These are phyloP conservation scores for Raphanus hybrid DNA, from an alignment of 441 rosid genomes.

Conservation along the genomic window DNA sequence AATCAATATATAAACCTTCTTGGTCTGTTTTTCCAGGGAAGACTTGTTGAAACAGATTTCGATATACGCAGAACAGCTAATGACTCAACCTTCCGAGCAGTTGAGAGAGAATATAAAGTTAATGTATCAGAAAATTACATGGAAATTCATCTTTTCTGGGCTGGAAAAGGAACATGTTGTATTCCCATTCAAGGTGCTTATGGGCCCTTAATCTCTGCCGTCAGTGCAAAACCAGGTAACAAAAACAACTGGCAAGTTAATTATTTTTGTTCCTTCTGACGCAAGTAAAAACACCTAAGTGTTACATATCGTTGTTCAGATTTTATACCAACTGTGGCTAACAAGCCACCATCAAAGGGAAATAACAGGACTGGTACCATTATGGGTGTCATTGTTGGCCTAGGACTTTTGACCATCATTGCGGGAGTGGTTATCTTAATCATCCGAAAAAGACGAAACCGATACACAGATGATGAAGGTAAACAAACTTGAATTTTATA, in stretches of 20 bases:
- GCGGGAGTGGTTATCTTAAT: slow-evolving; percentile 37
- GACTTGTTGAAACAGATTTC: slow-evolving; percentile 29
- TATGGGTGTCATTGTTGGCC: slow-evolving; percentile 61
- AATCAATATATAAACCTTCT: no score
- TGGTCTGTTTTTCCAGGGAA: slow-evolving; percentile 17
- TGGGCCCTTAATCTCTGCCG: slow-evolving; percentile 65
- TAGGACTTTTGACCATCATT: slow-evolving; percentile 49
- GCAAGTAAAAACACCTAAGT: slow-evolving; percentile 16
- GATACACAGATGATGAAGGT: slow-evolving; percentile 59
- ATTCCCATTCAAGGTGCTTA: slow-evolving; percentile 58
- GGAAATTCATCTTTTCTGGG: slow-evolving; percentile 73
- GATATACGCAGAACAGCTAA: slow-evolving; percentile 34
- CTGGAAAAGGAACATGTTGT: slow-evolving; percentile 81
- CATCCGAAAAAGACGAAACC: slow-evolving; percentile 45
- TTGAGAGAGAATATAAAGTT: slow-evolving; percentile 41
- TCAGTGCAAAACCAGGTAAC: slow-evolving; percentile 64
- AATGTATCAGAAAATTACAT: slow-evolving; percentile 62
- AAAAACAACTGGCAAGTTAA: neutral
- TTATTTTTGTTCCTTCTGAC: neutral
- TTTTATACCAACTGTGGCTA: slow-evolving; percentile 62
- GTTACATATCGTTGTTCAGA: slow-evolving; percentile 47
- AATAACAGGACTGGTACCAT: slow-evolving; percentile 46
- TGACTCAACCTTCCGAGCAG: slow-evolving; percentile 23
- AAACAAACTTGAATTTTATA: neutral
- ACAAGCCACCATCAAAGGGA: slow-evolving; percentile 41